These are phyloP conservation scores for Ilex paraguariensis DNA, from an alignment of 305 asterid genomes.

Conservation along the genomic window DNA sequence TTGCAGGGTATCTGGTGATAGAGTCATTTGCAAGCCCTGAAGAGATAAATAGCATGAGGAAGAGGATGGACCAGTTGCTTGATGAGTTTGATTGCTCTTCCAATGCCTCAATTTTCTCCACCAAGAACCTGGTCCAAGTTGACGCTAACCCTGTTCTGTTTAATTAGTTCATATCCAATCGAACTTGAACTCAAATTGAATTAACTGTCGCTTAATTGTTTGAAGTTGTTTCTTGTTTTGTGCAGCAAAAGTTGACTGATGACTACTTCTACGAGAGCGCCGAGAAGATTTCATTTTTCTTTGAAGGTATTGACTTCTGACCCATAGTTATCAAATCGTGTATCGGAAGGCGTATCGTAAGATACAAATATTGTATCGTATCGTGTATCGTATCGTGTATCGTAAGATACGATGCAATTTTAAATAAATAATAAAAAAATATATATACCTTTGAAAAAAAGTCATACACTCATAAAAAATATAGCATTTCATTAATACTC, in stretches of 20 bases:
- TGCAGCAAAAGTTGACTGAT: slow-evolving; percentile 61
- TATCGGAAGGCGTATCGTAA: too few relatives aligned
- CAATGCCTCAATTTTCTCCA: slow-evolving; percentile 73
- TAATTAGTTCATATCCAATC: not conserved
- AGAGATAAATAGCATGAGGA: slow-evolving; percentile 58
- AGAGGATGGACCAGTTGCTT: slow-evolving; percentile 63
- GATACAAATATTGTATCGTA: too few relatives aligned
- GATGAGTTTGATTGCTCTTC: slow-evolving; percentile 62
- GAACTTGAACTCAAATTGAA: not conserved
- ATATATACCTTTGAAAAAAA: too few relatives aligned
- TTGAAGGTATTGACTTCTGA: slow-evolving; percentile 60
- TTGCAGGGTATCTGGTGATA: slow-evolving; percentile 65
- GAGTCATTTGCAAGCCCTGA: slow-evolving; percentile 67
- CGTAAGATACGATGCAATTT: too few relatives aligned
- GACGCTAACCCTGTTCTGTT: not conserved
- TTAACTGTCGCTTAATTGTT: too few relatives aligned
- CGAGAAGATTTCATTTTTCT: slow-evolving; percentile 92
- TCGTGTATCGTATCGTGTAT: too few relatives aligned
- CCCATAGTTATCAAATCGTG: too few relatives aligned
- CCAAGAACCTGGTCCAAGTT: slow-evolving; percentile 70
- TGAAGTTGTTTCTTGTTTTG: not conserved
- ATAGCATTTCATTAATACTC: too few relatives aligned
- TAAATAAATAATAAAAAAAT: too few relatives aligned
- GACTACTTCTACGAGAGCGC: slow-evolving; percentile 88
- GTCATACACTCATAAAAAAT: too few relatives aligned